Conservation (phyloP, 2,329 filamentous ascomycete genomes). For the Waltergamsia citrina region DNA sequence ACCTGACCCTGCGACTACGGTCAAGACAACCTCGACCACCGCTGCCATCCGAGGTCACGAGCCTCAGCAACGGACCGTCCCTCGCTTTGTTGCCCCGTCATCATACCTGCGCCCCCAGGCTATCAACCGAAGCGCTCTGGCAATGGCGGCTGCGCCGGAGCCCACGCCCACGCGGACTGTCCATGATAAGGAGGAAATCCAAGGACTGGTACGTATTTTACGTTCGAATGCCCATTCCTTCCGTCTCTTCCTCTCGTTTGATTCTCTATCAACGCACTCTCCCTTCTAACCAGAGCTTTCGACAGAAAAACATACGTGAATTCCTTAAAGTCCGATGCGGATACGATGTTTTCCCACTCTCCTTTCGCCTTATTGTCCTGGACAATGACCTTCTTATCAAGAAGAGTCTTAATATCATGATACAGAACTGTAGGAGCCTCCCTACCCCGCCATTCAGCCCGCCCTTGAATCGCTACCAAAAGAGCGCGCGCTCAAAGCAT, state of each 20-base stretch:
- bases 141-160: constrained; percentile 18
- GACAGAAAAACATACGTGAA: constrained; percentile 68
- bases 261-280: not conserved
- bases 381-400: constrained; percentile 93
- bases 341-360: constrained; percentile 94
- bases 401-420: constrained; percentile 91
- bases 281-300: constrained; percentile 7
- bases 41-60: constrained; percentile 5
- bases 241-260: no score
- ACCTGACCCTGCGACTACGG: not conserved
- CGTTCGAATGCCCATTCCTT: not conserved
- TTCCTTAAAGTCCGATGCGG: constrained; percentile 95
- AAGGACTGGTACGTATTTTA: constrained; percentile 57
- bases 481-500: not conserved
- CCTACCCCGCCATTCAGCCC: not conserved
- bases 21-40: not conserved
- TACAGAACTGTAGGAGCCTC: constrained; percentile 71
- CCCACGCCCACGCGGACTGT: constrained; percentile 35
- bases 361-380: constrained; percentile 90
- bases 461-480: not conserved
- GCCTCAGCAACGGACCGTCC: constrained; percentile 13
- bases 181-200: constrained; percentile 67
- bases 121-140: constrained; percentile 17
- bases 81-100: constrained; percentile 50
- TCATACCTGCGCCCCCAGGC: constrained; percentile 41